Evolutionary conservation across 2,329 filamentous ascomycete species (phyloP).

Genomic region (Penicillium sp.): DNA sequence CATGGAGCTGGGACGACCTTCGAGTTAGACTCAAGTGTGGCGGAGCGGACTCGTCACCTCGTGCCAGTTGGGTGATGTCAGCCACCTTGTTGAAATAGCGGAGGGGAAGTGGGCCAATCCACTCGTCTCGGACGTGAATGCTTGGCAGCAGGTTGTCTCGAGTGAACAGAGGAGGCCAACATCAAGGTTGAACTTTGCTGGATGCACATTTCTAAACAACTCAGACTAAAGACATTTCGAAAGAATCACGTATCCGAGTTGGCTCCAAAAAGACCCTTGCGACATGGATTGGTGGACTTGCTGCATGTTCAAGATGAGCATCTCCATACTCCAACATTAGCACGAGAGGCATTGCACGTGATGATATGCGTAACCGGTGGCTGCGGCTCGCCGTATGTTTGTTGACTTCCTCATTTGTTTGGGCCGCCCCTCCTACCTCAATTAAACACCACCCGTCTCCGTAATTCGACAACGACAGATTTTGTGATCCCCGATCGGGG

Average conservation of each 20-base stretch:
- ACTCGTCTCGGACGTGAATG: constrained; percentile 4
- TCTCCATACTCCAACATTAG: too few species aligned
- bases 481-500: constrained; percentile 21
- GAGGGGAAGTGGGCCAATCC: constrained; percentile 18
- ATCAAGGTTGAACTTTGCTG: neutral
- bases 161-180: neutral
- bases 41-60: constrained; percentile 8
- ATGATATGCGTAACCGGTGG: constrained; percentile 19
- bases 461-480: constrained; percentile 10
- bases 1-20: neutral
- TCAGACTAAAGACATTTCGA: too few species aligned
- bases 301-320: too few species aligned
- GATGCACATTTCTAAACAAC: too few species aligned
- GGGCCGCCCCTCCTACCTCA: constrained; percentile 13
- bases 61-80: constrained; percentile 23
- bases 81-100: constrained; percentile 5
- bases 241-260: too few species aligned
- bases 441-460: constrained; percentile 12
- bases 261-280: too few species aligned
- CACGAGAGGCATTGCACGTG: constrained; percentile 6
- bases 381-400: constrained; percentile 33
- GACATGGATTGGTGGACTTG: too few species aligned
- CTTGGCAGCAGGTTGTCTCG: neutral
- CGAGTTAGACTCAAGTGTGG: constrained; percentile 4
- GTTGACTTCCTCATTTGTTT: constrained; percentile 24